Base-by-base conservation (phyloP, 192 early-diverging fungal species). In the Coemansia sp. region DNA sequence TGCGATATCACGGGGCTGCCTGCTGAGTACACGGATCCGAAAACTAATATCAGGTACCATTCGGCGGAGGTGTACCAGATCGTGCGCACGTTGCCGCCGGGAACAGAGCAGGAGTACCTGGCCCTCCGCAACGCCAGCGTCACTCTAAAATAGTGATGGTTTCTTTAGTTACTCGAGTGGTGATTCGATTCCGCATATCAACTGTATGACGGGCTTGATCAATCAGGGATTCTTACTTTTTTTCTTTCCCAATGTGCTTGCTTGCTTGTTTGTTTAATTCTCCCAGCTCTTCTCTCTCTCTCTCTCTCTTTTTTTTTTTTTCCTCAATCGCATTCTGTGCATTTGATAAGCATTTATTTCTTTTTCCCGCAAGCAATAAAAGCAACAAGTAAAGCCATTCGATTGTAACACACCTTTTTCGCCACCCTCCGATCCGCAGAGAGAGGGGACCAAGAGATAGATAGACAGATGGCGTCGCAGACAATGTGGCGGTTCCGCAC, bases 1-100 rank as follows among this genome's bases (percentile, higher is more conserved):
- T 95, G 94, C 72, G 94, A 95, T 69, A 87, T 95, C 55, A 95
- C 94, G 8, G 94, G 94, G 18, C 77, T 95, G 46, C 90, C 92
- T 51, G 92, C 92, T 32, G 84, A 72, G 15, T 96, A 96, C 72
- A 93, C 92, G 1, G 94, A 96, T 75, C 94, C 94, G 19, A 94
- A 94, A 77, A 92, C 92, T 1, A 83, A 89, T 11, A 72, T 96
- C 41, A 82, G 94, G 18, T 96, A 94, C 63, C 87, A 92, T 65
- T 90, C 90, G 54, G 87, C 88, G 1, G 92, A 94, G 68, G 85
- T 94, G 13, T 95, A 94, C 80, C 87, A 88, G 68, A 77, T 87
- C 46, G 87, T 94, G 47, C 86, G 88, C 58, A 82, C 80, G 39
- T 72, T 94, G 69, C 87, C 88, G 41, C 90, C 88, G n/a, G 85